These are phyloP conservation scores for Trichoderma citrinoviride DNA, from an alignment of 2,329 filamentous ascomycete species.

Conservation along the genomic window DNA sequence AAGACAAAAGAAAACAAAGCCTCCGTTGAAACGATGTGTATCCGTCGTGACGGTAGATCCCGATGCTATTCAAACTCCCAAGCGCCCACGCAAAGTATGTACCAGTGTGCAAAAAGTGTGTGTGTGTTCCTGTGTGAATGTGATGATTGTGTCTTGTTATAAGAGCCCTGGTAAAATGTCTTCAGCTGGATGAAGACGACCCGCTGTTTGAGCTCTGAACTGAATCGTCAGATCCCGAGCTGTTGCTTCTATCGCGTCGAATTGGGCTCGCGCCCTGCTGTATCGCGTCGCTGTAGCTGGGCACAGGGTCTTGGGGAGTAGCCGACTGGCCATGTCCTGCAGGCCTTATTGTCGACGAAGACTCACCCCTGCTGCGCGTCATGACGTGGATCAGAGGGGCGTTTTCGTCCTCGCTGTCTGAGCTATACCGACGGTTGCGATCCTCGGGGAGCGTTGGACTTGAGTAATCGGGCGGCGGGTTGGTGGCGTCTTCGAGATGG, in stretches of 20 bases:
- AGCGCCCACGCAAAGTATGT: conserved; percentile 24
- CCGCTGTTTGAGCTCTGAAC: conserved; percentile 12
- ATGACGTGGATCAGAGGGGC: conserved; percentile 51
- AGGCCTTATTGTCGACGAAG: conserved; percentile 41
- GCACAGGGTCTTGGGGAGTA: conserved; percentile 55
- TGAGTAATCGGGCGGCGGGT: conserved; percentile 69
- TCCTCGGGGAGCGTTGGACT: conserved; percentile 57
- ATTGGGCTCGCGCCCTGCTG: conserved; percentile 43
- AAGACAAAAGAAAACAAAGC: conserved; percentile 3
- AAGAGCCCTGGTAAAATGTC: not conserved
- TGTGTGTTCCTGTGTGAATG: not conserved
- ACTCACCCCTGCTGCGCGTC: conserved; percentile 51
- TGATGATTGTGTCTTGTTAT: not conserved
- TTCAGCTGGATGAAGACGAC: conserved; percentile 13
- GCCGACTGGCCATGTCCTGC: conserved; percentile 25
- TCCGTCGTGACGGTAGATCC: conserved; percentile 20
- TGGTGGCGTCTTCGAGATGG: conserved; percentile 53
- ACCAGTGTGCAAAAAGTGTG: conserved; percentile 8
- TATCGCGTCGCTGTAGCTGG: conserved; percentile 77
- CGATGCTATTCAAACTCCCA: conserved; percentile 29
- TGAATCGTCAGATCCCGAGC: conserved; percentile 27
- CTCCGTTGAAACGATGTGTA: conserved; percentile 3
- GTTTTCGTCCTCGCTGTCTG: conserved; percentile 54
- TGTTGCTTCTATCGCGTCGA: conserved; percentile 27
- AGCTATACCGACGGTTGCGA: conserved; percentile 55